Evolutionary conservation across 106 monocot species (phyloP).

Genomic region (Dioscorea alata): DNA sequence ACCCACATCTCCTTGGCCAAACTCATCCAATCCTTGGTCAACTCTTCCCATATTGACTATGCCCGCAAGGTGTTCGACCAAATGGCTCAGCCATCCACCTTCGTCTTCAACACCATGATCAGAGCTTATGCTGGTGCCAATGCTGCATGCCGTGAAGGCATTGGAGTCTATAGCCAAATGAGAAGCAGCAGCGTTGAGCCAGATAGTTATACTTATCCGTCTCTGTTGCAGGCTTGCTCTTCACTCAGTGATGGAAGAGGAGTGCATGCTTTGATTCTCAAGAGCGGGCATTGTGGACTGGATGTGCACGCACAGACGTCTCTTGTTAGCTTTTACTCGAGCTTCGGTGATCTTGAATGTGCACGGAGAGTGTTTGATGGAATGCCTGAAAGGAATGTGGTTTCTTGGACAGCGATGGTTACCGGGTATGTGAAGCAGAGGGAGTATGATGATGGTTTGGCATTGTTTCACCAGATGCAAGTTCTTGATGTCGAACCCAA

Average conservation of each 20-base stretch:
- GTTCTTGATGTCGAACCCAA: conserved; percentile 1
- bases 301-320: conserved; percentile 16
- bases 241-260: conserved; percentile 7
- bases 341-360: conserved; percentile 3
- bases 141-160: conserved; percentile 2
- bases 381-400: conserved; percentile 18
- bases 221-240: conserved; percentile 13
- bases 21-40: conserved; percentile 3
- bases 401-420: conserved; percentile 22
- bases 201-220: conserved; percentile 14
- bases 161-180: conserved; percentile 4
- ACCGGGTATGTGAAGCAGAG: conserved; percentile 10
- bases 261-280: conserved; percentile 11
- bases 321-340: conserved; percentile 17
- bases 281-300: background rate
- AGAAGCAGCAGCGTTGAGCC: background rate
- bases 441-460: conserved; percentile 6
- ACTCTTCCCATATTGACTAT: conserved; percentile 5
- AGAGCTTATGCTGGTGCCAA: conserved; percentile 2
- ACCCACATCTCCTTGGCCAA: conserved; percentile 8
- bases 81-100: conserved; percentile 17
- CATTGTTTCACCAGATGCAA: conserved; percentile 10
- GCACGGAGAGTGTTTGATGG: conserved; percentile 14
- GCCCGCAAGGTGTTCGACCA: conserved; percentile 15
- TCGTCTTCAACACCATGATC: conserved; percentile 16